phyloP scores from a whole-genome alignment of 768 basidiomycete species.

The Amanita muscaria region DNA sequence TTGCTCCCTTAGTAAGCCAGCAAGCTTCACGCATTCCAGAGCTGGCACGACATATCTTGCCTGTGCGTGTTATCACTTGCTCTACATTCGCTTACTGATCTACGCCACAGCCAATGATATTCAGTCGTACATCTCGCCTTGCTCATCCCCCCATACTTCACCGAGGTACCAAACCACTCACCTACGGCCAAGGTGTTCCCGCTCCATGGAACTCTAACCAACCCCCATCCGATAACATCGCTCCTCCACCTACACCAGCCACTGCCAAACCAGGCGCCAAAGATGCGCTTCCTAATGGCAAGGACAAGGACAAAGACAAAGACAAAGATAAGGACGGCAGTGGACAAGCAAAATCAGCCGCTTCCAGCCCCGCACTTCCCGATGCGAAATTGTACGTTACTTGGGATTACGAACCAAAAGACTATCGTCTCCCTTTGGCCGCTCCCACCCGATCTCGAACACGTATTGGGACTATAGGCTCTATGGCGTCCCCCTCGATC shows the following conservation, averaged over 20 bases:
- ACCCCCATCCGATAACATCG: constrained; percentile 20
- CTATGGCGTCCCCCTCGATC: constrained; percentile 1
- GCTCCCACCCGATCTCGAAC: constrained; percentile 18
- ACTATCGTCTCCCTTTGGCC: constrained; percentile 31
- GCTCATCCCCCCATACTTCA: constrained; percentile 57
- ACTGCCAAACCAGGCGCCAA: constrained; percentile 19
- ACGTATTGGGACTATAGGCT: constrained; percentile 27
- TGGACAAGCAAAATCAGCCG: constrained; percentile 19
- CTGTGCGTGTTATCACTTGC: constrained; percentile 33
- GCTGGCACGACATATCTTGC: constrained; percentile 56
- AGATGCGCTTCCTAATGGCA: constrained; percentile 18
- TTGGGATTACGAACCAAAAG: constrained; percentile 49
- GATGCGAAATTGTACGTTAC: constrained; percentile 48
- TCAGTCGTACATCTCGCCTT: constrained; percentile 53
- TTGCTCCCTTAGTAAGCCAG: constrained; percentile 57
- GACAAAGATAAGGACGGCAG: constrained; percentile 8
- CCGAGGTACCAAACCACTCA: constrained; percentile 38
- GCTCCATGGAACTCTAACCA: constrained; percentile 46
- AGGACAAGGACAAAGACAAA: constrained; percentile 12
- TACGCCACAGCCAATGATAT: constrained; percentile 39
- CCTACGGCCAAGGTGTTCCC: constrained; percentile 39
- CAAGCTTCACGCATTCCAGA: constrained; percentile 60
- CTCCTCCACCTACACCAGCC: constrained; percentile 20
- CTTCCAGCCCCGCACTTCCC: constrained; percentile 32
- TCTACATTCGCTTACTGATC: constrained; percentile 1